Base-by-base conservation (phyloP, 495 filamentous ascomycete genomes). In the Aspergillus avenaceus region DNA sequence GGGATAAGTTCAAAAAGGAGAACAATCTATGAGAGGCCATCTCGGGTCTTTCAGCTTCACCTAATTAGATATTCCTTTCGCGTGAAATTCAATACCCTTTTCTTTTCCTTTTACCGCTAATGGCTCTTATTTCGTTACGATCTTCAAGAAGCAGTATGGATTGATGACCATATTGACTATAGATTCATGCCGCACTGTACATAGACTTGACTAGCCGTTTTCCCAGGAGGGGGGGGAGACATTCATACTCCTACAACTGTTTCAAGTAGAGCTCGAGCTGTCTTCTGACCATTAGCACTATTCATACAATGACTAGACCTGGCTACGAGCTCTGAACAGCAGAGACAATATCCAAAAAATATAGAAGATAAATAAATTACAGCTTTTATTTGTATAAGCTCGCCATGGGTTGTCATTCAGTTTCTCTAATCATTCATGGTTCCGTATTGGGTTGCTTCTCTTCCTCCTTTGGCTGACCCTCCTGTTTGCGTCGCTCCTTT, bases 1-100 rank as follows among this genome's bases (percentile, higher is more conserved):
- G 93, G 93, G 93, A 98, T 63, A 95, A 91, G 67, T 98, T 98
- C 72, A 93, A 92, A 70, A 74, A 75, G 49, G 91, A 98, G 61
- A 97, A 97, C 67, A 76, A 74, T 45, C 64, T 76, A 25, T 75
- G 55, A 58, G 22, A 2, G 18, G 3, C 18, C 14, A 6, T 21
- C 29, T 47, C 22, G 13, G 3, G 31, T 40, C 40, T 22, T 48
- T 52, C 38, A 40, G 32, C 28, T 43, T 23, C 11, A 21, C 16
- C n/a, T 38, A 7, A 21, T 18, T 16, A n/a, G 34, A 49, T 16
- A 21, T 46, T 37, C 32, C 13, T 36, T 24, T 36, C 49, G n/a
- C n/a, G n/a, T 52, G 37, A 26, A 50, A 56, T 41, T 28, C 47
- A 36, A 13, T 41, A 52, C n/a, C 22, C 29, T 31, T 42, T 36